Evolutionary conservation across 169 alveolate genomes (phyloP).

Genomic region (Plasmodium vivax): DNA sequence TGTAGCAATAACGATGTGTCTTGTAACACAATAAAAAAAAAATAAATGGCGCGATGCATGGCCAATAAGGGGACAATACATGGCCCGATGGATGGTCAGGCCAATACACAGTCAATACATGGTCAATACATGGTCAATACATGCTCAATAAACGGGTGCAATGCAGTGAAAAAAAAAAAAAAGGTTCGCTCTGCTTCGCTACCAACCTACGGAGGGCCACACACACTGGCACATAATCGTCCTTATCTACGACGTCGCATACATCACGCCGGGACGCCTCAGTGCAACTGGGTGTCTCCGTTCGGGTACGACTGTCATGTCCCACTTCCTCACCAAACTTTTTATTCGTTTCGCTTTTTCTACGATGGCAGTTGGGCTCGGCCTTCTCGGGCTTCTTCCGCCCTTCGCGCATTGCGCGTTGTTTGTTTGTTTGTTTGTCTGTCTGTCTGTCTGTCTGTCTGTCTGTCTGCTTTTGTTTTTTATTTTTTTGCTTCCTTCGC

Average conservation of each 20-base stretch:
- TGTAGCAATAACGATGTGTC: neutral
- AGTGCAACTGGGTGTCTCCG: neutral
- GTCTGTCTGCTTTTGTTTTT: neutral
- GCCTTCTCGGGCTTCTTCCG: neutral
- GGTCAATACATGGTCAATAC: neutral
- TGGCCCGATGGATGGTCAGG: neutral
- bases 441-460: too few relatives aligned
- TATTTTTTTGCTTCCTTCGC: neutral
- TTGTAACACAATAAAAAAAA: neutral
- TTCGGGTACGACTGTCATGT: neutral
- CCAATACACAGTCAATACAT: neutral
- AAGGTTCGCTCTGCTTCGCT: neutral
- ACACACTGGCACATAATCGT: neutral
- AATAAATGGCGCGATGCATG: neutral
- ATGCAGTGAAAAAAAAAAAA: neutral
- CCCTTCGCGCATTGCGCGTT: neutral
- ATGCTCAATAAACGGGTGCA: neutral
- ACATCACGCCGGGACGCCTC: neutral
- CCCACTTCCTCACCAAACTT: neutral
- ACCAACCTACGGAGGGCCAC: neutral
- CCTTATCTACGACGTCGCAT: neutral
- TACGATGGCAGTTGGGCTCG: neutral
- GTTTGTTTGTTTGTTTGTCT: neutral
- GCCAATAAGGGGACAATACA: neutral
- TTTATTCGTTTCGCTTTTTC: neutral